phyloP scores from a whole-genome alignment of 805 yeast species.

The Jamesozyma jinghongensis region DNA sequence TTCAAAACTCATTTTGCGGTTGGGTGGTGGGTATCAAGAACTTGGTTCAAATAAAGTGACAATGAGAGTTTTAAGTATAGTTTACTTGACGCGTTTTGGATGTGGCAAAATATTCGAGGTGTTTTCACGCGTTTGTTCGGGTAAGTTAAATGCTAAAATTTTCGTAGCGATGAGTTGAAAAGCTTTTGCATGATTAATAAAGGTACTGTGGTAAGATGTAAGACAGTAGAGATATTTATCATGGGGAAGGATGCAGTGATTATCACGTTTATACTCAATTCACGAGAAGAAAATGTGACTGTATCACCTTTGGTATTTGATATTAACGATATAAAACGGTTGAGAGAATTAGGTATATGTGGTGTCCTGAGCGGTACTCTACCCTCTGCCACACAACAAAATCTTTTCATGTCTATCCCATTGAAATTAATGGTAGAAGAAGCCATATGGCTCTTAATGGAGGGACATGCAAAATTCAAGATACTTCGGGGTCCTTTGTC shows the following conservation, averaged over 20 bases:
- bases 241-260: background rate
- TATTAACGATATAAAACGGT: constrained; percentile 40
- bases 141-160: too few species aligned
- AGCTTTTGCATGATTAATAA: too few species aligned
- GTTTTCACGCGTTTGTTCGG: too few species aligned
- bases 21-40: too few species aligned
- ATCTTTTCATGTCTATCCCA: constrained; percentile 78
- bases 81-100: background rate
- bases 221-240: too few species aligned
- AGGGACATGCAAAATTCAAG: constrained; percentile 32
- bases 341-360: constrained; percentile 56
- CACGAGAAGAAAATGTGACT: too few species aligned
- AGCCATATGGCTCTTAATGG: constrained; percentile 49
- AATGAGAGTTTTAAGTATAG: too few species aligned
- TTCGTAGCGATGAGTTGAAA: too few species aligned
- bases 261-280: background rate
- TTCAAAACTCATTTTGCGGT: constrained; percentile 15
- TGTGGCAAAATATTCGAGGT: background rate
- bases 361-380: constrained; percentile 80
- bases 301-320: constrained; percentile 49
- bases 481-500: constrained; percentile 36
- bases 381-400: constrained; percentile 89
- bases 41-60: too few species aligned
- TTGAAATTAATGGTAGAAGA: constrained; percentile 67
- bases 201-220: background rate